Evolutionary conservation across 805 yeast genomes (phyloP), one percentile per base, ranked within the genome.

Genomic region (Candida vaughaniae): DNA sequence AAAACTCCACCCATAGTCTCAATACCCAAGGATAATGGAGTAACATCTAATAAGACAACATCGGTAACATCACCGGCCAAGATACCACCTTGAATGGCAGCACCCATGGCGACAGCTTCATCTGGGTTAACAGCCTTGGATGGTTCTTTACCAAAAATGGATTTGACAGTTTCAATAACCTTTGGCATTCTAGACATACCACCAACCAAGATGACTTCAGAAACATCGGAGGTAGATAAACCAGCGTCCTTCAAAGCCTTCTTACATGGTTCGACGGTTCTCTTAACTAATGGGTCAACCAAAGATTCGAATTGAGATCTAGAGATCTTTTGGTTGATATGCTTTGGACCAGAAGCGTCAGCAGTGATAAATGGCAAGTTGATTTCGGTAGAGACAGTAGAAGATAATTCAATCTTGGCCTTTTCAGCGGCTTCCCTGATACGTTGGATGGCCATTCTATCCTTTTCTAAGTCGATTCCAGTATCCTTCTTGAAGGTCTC

Each of bases 1-100:
- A 89, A 89, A 48, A 89, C 96, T 73, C 97, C 97, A 64, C 97
- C 97, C 69, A 89, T 80, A 60, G 97, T 89, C 80, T 89, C 97
- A 63, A 89, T 89, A 83, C 97, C 97, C 49, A 89, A 77, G 41
- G 93, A 84, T 60, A 85, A 77, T 60, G 95, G 95, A 30, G 93
- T 85, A 38, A 85, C 95, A 68, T 89, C 97, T 56, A 89, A 78
- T 52, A 89, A 71, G 48, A 89, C 77, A 49, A 89, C 95, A 59
- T 89, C 95, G 62, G 85, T 86, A 49, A 89, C 95, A 66, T 87
- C 95, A 66, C 97, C 97, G 42, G 95, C 85, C 47, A 89, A 74
- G 47, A 89, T 95, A 56, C 95, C 97, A 69, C 96, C 97, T 73
- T 89, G 97, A 54, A 89, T 90, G 41, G 96, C 96, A 48, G 97